A percentile compares a stretch with the other conserved stretches of the same genome.
Evolutionary conservation across 768 basidiomycete species (phyloP).

Genomic region (Coprinopsis strossmayeri): DNA sequence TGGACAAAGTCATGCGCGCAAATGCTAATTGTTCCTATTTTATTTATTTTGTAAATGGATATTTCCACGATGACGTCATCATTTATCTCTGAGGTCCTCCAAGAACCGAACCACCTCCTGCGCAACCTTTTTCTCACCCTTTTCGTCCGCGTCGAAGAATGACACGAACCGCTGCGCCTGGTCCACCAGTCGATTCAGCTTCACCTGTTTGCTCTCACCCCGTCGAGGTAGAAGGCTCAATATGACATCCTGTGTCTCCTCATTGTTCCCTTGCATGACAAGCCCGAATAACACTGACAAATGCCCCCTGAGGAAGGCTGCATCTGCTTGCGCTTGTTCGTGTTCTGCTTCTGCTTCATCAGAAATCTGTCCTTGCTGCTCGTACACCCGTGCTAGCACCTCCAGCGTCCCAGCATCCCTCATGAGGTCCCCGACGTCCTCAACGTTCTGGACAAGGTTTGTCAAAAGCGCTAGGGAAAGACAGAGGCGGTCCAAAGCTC

Average conservation of each 20-base stretch:
- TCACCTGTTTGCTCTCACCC: conserved; percentile 16
- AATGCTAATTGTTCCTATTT: too few relatives aligned
- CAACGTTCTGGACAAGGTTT: conserved; percentile 62
- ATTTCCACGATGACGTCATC: conserved; percentile 6
- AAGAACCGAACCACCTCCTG: conserved; percentile 49
- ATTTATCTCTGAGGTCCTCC: conserved; percentile 30
- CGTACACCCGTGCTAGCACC: not conserved
- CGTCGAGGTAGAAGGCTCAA: conserved; percentile 21
- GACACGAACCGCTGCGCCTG: conserved; percentile 43
- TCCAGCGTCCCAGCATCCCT: conserved; percentile 42
- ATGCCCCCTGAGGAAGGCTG: conserved; percentile 61
- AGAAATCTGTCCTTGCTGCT: not conserved
- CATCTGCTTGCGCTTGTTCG: conserved; percentile 26
- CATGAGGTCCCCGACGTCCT: conserved; percentile 38
- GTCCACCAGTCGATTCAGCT: conserved; percentile 29
- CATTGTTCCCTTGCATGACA: conserved; percentile 36
- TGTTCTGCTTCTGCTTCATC: conserved; percentile 11
- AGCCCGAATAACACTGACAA: conserved; percentile 68
- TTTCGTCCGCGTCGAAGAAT: conserved; percentile 32
- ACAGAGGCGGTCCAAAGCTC: conserved; percentile 64
- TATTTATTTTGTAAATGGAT: not conserved
- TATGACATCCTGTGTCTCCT: conserved; percentile 28
- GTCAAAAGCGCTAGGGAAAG: conserved; percentile 71
- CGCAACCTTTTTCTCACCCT: conserved; percentile 36
- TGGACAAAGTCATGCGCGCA: too few relatives aligned